Evolutionary conservation across 2,329 filamentous ascomycete species (phyloP), one percentile per base, ranked within the genome.

Genomic region (Biscogniauxia mediterranea): DNA sequence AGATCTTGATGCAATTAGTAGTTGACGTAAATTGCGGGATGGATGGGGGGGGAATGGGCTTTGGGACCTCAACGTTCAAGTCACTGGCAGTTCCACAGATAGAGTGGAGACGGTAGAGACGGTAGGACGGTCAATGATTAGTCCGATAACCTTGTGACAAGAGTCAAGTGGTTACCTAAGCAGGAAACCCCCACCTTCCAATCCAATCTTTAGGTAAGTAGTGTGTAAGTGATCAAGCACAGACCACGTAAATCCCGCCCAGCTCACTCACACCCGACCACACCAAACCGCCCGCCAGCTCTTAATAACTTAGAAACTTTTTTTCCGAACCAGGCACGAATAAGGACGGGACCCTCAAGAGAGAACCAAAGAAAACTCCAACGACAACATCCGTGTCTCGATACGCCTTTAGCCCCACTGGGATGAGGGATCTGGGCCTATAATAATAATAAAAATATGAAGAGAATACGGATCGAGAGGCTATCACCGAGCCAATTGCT

Each of bases 401-500:
- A 59, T 60, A 58, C 60, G 20, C 52, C 52, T 54, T 60, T 56
- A 58, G 23, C 23, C 51, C 54, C 63, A 62, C 53, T 69, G 71
- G 69, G 66, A 66, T 66, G 68, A 69, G 64, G 65, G 59, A 64
- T 62, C 63, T 60, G 58, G 61, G 58, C 58, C 59, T 58, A 52
- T 52, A 23, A 68, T 5, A 46, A 71, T 69, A 87, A 52, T 49
- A 23, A 68, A 46, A 46, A 71, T 69, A 87, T 88, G 84, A 86
- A 86, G 80, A 83, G 84, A 77, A 79, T 88, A 82, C 80, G 83
- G 70, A 73, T 86, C 71, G 81, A 83, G 69, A 80, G 81, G 79
- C 84, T 85, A 80, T 84, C 84, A 80, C 82, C 85, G 72, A 79
- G 80, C 73, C 86, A 85, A 79, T 79, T 85, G 79, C 81, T 87